Evolutionary conservation across 2,329 filamentous ascomycete species (phyloP).

Genomic region (Pseudopyrenochaeta lycopersici): DNA sequence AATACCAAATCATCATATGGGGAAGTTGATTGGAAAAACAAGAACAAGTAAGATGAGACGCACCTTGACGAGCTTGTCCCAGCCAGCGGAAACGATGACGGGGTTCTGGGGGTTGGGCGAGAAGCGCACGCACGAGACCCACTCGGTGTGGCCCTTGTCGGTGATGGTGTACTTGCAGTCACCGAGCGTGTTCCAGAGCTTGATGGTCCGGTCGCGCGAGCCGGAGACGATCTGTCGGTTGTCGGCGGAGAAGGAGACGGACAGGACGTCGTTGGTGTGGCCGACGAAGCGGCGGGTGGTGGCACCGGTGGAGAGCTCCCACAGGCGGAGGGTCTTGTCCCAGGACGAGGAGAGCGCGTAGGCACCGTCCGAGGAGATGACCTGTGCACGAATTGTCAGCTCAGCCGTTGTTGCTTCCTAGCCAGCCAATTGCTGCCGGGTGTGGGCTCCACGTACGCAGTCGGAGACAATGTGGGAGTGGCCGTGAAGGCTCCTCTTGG

Average conservation of each 20-base stretch:
- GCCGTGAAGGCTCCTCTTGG: slow-evolving; percentile 97
- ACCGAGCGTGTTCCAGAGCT: slow-evolving; percentile 99
- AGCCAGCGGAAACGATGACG: slow-evolving; percentile 97
- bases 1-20: slow-evolving; percentile 86
- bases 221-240: slow-evolving; percentile 99
- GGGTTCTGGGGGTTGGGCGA: slow-evolving; percentile 99
- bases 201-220: slow-evolving; percentile 98
- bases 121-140: slow-evolving; percentile 99
- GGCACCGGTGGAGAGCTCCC: slow-evolving; percentile 96
- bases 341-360: slow-evolving; percentile 98
- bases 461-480: slow-evolving; percentile 99
- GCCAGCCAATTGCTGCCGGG: slow-evolving; percentile 35
- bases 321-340: slow-evolving; percentile 99
- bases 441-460: slow-evolving; percentile 77
- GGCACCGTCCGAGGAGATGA: slow-evolving; percentile 99
- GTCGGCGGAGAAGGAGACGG: slow-evolving; percentile 99
- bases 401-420: slow-evolving; percentile 31
- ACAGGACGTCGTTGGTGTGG: slow-evolving; percentile 99
- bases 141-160: slow-evolving; percentile 99
- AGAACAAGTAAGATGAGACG: slow-evolving; percentile 53
- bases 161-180: slow-evolving; percentile 99
- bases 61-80: slow-evolving; percentile 99
- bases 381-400: slow-evolving; percentile 64
- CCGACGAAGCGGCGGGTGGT: slow-evolving; percentile 99
- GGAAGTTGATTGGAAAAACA: not conserved